These are phyloP conservation scores for Polyporus arcularius DNA, from an alignment of 768 basidiomycete species.

Conservation along the genomic window DNA sequence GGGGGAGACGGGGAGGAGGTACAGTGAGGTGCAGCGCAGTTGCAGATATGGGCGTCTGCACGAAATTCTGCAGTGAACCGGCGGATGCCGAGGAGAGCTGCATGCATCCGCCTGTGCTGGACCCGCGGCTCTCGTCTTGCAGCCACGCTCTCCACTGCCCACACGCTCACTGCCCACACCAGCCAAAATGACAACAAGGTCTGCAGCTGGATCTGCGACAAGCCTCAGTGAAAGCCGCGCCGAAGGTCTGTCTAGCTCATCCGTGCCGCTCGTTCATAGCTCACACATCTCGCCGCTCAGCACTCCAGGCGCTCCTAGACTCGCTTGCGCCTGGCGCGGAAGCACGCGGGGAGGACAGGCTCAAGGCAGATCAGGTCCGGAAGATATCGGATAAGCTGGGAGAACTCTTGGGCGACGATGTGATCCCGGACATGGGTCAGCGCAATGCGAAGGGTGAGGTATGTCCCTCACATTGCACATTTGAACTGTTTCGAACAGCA, in stretches of 20 bases:
- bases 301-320: conserved; percentile 40
- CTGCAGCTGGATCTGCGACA: conserved; percentile 8
- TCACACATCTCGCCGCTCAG: conserved; percentile 24
- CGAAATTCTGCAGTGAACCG: conserved; percentile 23
- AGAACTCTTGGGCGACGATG: conserved; percentile 55
- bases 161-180: neutral
- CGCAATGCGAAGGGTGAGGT: conserved; percentile 67
- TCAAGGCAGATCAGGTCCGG: conserved; percentile 50
- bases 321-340: conserved; percentile 35
- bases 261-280: conserved; percentile 1
- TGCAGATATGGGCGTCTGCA: conserved; percentile 18
- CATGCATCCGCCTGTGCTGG: neutral
- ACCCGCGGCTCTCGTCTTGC: neutral
- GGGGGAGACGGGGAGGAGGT: neutral
- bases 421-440: conserved; percentile 27
- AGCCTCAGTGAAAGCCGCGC: conserved; percentile 35
- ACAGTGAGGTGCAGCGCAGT: conserved; percentile 5
- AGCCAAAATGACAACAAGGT: conserved; percentile 12
- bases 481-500: conserved; percentile 15
- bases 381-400: conserved; percentile 61
- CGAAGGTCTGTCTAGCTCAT: conserved; percentile 33
- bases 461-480: conserved; percentile 32
- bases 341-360: conserved; percentile 21
- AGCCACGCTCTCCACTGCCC: neutral
- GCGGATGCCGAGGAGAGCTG: conserved; percentile 16